These are phyloP conservation scores for Lentithecium fluviatile DNA, from an alignment of 495 filamentous ascomycete species.

Conservation along the genomic window DNA sequence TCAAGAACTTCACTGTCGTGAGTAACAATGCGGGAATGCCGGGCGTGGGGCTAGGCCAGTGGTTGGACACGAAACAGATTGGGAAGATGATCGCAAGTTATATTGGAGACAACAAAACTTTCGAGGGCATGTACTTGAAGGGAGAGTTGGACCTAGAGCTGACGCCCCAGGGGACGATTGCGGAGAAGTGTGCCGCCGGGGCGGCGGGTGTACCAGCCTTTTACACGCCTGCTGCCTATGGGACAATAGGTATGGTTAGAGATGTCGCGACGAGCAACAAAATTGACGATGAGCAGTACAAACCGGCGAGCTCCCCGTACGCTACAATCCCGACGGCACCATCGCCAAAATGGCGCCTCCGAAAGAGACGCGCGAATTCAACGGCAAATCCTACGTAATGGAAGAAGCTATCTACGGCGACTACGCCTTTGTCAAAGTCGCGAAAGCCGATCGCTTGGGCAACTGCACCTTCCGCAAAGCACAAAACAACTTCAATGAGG, in stretches of 20 bases:
- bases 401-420: constrained; percentile 86
- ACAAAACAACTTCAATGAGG: constrained; percentile 88
- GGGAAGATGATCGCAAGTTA: constrained; percentile 90
- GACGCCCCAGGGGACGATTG: constrained; percentile 85
- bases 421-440: constrained; percentile 91
- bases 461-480: constrained; percentile 91
- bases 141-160: constrained; percentile 86
- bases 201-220: constrained; percentile 89
- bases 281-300: constrained; percentile 67
- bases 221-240: constrained; percentile 75
- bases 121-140: constrained; percentile 83
- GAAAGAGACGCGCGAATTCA: constrained; percentile 85
- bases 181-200: constrained; percentile 84
- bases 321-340: constrained; percentile 76
- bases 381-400: constrained; percentile 82
- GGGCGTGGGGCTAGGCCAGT: constrained; percentile 28
- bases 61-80: constrained; percentile 60
- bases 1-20: constrained; percentile 33
- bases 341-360: constrained; percentile 71
- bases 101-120: constrained; percentile 90
- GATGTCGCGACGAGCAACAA: background rate
- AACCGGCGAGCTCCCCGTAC: constrained; percentile 78
- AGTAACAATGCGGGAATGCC: constrained; percentile 36
- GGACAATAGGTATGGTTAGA: constrained; percentile 29
- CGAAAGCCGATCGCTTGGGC: constrained; percentile 85